A percentile compares a stretch with the other conserved stretches of the same genome.
These are phyloP conservation scores for Fraxinus sp. DNA, from an alignment of 305 asterid species.

Conservation along the genomic window DNA sequence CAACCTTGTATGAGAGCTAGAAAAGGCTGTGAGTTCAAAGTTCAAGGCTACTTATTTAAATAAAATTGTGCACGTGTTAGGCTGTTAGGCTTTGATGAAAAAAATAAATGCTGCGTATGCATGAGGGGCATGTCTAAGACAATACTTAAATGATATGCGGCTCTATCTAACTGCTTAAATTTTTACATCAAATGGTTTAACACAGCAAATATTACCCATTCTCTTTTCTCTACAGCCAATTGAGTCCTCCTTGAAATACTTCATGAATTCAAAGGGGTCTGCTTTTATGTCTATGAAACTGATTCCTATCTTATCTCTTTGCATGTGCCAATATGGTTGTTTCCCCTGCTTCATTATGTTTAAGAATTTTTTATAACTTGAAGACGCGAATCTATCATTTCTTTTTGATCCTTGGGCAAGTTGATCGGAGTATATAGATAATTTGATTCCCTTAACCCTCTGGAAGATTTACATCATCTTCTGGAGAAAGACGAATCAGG, in stretches of 20 bases:
- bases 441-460: slow-evolving; percentile 44
- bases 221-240: background rate
- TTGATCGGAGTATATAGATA: slow-evolving; percentile 18
- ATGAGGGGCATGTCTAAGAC: background rate
- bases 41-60: background rate
- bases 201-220: background rate
- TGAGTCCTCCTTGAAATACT: slow-evolving; percentile 16
- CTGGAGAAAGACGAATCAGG: slow-evolving; percentile 97
- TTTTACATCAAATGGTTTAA: background rate
- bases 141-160: background rate
- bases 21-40: background rate
- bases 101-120: background rate
- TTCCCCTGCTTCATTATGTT: background rate
- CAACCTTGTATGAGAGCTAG: background rate
- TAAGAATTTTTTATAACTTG: background rate
- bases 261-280: slow-evolving; percentile 2
- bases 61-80: background rate
- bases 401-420: slow-evolving; percentile 9
- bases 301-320: slow-evolving; percentile 10
- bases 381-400: background rate
- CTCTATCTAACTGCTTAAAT: background rate
- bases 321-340: background rate
- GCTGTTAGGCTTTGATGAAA: background rate
- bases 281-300: slow-evolving; percentile 15
- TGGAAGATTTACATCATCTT: slow-evolving; percentile 85